Percentiles rank a stretch among this genome's conserved stretches.
These are phyloP conservation scores for Spatholobus suberectus DNA, from an alignment of 306 rosid species.

Conservation along the genomic window DNA sequence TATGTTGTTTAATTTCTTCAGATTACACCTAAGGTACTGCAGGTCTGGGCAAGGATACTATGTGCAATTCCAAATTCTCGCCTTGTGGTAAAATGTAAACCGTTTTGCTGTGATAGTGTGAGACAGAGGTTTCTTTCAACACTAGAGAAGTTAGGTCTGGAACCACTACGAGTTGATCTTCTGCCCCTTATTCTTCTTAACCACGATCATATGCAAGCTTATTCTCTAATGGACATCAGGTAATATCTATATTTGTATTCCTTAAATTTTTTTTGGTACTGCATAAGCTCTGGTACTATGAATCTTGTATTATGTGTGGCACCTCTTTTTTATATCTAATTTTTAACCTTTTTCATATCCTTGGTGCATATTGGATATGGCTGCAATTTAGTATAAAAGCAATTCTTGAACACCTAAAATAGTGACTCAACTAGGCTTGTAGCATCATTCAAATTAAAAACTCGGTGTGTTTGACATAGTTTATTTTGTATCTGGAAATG, in stretches of 20 bases:
- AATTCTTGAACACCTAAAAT: not conserved
- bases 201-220: constrained; percentile 98
- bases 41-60: constrained; percentile 97
- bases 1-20: constrained; percentile 43
- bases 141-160: constrained; percentile 90
- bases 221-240: constrained; percentile 99
- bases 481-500: not conserved
- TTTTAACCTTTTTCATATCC: not conserved
- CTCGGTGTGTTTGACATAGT: not conserved
- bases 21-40: constrained; percentile 95
- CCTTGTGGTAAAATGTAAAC: constrained; percentile 97
- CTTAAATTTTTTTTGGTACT: constrained; percentile 13
- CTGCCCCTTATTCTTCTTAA: constrained; percentile 94
- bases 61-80: constrained; percentile 95
- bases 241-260: constrained; percentile 46
- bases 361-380: not conserved
- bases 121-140: constrained; percentile 86
- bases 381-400: not conserved
- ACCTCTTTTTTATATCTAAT: not conserved
- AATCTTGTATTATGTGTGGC: not conserved
- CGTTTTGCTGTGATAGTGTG: constrained; percentile 98
- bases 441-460: not conserved
- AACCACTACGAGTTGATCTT: constrained; percentile 94
- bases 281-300: not conserved
- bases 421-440: not conserved